Evolutionary conservation across 2,329 filamentous ascomycete genomes (phyloP).

Genomic region (Ophiocordyceps sinensis): DNA sequence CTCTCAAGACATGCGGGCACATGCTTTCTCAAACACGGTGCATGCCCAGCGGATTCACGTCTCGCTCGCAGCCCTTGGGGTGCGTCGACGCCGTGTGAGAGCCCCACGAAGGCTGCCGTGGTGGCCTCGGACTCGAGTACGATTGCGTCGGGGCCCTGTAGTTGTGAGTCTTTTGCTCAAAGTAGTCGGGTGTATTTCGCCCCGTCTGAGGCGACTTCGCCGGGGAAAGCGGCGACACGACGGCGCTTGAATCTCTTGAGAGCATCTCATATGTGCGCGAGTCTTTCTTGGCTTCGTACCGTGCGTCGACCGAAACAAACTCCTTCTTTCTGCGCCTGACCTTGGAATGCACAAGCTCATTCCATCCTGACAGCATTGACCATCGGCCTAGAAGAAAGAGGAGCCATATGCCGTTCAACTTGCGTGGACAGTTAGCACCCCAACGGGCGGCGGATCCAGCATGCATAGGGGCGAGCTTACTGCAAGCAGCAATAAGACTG

Average conservation of each 20-base stretch:
- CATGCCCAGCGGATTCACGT: slow-evolving; percentile 41
- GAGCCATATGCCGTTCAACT: slow-evolving; percentile 77
- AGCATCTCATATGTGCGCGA: slow-evolving; percentile 72
- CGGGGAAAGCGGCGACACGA: slow-evolving; percentile 36
- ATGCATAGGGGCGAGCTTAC: slow-evolving; percentile 32
- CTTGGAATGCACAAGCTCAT: slow-evolving; percentile 41
- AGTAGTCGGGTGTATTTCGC: slow-evolving; percentile 39
- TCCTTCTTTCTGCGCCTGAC: slow-evolving; percentile 49
- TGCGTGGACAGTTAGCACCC: neutral
- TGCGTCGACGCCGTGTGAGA: slow-evolving; percentile 23
- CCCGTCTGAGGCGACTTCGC: slow-evolving; percentile 21
- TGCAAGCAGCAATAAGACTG: slow-evolving; percentile 69
- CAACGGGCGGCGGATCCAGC: neutral
- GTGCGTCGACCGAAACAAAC: slow-evolving; percentile 79
- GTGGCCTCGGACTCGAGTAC: slow-evolving; percentile 40
- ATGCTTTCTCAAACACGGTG: slow-evolving; percentile 29
- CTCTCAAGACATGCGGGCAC: neutral
- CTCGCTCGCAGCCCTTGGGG: slow-evolving; percentile 15
- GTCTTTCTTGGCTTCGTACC: slow-evolving; percentile 44
- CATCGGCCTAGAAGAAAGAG: slow-evolving; percentile 67
- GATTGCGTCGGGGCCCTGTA: slow-evolving; percentile 41
- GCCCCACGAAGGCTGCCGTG: slow-evolving; percentile 27
- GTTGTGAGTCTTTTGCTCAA: slow-evolving; percentile 32
- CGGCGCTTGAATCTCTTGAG: slow-evolving; percentile 38
- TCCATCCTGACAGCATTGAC: slow-evolving; percentile 79